phyloP scores from a whole-genome alignment of 148 eudicot genomes.

The Oxyria digyna region DNA sequence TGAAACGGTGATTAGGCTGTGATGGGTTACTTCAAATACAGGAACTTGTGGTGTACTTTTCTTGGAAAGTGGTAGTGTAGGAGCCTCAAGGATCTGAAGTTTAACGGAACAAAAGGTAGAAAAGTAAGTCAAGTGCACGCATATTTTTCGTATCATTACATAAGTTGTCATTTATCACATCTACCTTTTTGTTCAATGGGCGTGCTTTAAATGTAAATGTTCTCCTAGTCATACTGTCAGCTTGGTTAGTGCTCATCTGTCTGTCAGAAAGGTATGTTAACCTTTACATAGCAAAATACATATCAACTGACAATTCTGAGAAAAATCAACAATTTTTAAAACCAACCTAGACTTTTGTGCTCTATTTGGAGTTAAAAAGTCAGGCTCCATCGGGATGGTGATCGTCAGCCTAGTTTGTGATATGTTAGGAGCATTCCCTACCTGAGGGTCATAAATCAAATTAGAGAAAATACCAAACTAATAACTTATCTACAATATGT shows the following conservation, averaged over 20 bases:
- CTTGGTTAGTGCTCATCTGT: slow-evolving; percentile 28
- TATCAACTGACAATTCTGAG: background rate
- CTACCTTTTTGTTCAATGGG: slow-evolving; percentile 70
- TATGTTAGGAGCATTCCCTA: slow-evolving; percentile 21
- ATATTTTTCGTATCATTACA: background rate
- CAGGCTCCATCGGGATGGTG: slow-evolving; percentile 83
- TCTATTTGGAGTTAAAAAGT: slow-evolving; percentile 65
- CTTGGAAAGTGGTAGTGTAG: slow-evolving; percentile 35
- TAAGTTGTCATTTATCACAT: background rate
- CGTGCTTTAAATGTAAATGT: slow-evolving; percentile 60
- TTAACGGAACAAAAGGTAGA: background rate
- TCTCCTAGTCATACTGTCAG: slow-evolving; percentile 27
- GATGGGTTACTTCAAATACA: slow-evolving; percentile 44
- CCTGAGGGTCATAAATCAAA: slow-evolving; percentile 28
- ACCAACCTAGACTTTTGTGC: slow-evolving; percentile 59
- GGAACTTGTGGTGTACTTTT: slow-evolving; percentile 45
- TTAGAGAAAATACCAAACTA: background rate
- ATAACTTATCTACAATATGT: background rate
- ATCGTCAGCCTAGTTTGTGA: slow-evolving; percentile 34
- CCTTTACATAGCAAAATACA: background rate
- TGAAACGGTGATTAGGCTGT: background rate
- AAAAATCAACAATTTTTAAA: slow-evolving; percentile 2
- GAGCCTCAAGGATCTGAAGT: slow-evolving; percentile 61
- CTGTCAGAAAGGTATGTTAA: slow-evolving; percentile 25
- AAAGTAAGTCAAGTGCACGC: background rate